Evolutionary conservation across 192 early-diverging fungal species (phyloP).

Genomic region (Lobosporangium transversale): DNA sequence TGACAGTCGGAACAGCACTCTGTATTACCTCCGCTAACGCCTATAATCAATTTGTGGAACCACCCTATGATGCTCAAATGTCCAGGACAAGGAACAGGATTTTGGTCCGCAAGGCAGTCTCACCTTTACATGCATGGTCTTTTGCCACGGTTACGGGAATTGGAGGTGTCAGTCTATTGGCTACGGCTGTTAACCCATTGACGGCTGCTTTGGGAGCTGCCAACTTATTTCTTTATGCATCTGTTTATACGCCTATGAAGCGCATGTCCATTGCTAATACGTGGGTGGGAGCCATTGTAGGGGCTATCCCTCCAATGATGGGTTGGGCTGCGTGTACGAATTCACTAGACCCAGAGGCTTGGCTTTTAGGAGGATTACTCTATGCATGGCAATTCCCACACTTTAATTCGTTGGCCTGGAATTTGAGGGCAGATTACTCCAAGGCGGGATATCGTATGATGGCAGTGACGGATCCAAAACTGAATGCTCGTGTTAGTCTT

Average conservation of each 20-base stretch:
- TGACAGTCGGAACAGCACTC: constrained; percentile 86
- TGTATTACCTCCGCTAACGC: constrained; percentile 92
- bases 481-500: constrained; percentile 90
- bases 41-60: constrained; percentile 97
- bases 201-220: constrained; percentile 81
- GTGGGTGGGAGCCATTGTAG: constrained; percentile 93
- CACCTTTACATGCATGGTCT: constrained; percentile 79
- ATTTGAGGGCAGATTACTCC: constrained; percentile 91
- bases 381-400: constrained; percentile 99
- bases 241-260: constrained; percentile 93
- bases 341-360: constrained; percentile 75
- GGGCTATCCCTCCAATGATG: constrained; percentile 98
- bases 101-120: constrained; percentile 80
- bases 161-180: constrained; percentile 71
- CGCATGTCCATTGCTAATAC: constrained; percentile 94
- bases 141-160: constrained; percentile 78
- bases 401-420: constrained; percentile 94
- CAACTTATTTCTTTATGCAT: constrained; percentile 92
- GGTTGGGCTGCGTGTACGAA: constrained; percentile 94
- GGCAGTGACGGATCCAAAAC: constrained; percentile 83
- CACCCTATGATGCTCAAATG: constrained; percentile 98
- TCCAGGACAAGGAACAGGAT: constrained; percentile 87
- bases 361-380: constrained; percentile 81
- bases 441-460: constrained; percentile 99
- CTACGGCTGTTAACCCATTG: constrained; percentile 86